Conservation (phyloP, 192 early-diverging fungal species). For the Radiomyces spectabilis region DNA sequence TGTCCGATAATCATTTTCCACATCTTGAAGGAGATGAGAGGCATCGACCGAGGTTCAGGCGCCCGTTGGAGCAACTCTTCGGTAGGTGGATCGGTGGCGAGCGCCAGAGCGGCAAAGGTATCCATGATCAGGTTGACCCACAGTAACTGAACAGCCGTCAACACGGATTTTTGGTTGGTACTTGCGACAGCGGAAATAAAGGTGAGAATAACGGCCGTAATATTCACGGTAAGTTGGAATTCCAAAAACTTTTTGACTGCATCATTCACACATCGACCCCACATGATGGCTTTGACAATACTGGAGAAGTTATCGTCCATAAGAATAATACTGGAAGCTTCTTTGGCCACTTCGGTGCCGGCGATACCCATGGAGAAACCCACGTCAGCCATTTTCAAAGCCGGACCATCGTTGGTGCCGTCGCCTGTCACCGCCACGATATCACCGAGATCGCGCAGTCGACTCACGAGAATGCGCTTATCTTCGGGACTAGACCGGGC, state of each 20-base stretch:
- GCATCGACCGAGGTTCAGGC: constrained; percentile 74
- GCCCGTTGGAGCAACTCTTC: constrained; percentile 74
- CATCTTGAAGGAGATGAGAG: constrained; percentile 87
- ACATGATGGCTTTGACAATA: constrained; percentile 94
- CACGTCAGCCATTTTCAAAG: constrained; percentile 90
- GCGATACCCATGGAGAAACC: constrained; percentile 99
- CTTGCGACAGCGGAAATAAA: constrained; percentile 68
- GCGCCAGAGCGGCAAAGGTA: constrained; percentile 93
- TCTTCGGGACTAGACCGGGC: constrained; percentile 95
- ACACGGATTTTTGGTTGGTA: constrained; percentile 63
- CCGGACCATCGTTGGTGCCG: constrained; percentile 97
- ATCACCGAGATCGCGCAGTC: constrained; percentile 83
- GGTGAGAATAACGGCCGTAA: constrained; percentile 78
- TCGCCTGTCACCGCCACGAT: constrained; percentile 98
- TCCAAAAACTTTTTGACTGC: constrained; percentile 97
- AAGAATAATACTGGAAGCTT: constrained; percentile 95
- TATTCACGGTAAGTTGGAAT: constrained; percentile 98
- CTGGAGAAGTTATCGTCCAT: constrained; percentile 99
- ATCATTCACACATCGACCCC: constrained; percentile 96
- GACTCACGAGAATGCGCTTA: constrained; percentile 92
- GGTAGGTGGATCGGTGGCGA: constrained; percentile 92
- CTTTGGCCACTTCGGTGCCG: constrained; percentile 98
- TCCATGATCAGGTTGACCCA: constrained; percentile 99
- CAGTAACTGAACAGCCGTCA: constrained; percentile 93
- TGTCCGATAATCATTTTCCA: constrained; percentile 95